Evolutionary conservation across 345 rosid genomes (phyloP).

Genomic region (Gynandropsis gynandra): DNA sequence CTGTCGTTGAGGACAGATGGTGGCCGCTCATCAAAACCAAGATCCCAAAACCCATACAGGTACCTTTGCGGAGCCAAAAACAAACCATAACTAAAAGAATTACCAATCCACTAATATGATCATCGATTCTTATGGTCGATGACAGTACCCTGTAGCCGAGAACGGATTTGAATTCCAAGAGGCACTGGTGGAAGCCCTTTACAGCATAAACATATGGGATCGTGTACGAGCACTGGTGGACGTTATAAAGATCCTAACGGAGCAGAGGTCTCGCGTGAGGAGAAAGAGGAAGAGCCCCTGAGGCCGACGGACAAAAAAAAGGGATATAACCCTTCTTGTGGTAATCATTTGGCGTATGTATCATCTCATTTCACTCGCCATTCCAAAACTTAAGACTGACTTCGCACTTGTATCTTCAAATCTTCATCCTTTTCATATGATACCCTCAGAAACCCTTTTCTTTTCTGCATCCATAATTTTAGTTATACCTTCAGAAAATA

Average conservation of each 20-base stretch:
- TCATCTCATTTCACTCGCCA: neutral
- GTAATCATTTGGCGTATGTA: neutral
- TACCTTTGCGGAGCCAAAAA: constrained; percentile 24
- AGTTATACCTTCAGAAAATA: too few relatives aligned
- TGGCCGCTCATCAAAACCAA: constrained; percentile 89
- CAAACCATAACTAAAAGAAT: constrained; percentile 2
- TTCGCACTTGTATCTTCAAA: too few relatives aligned
- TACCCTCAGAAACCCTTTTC: too few relatives aligned
- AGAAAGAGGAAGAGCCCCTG: constrained; percentile 43
- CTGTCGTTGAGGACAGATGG: constrained; percentile 93
- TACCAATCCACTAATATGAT: neutral
- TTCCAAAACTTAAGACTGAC: too few relatives aligned
- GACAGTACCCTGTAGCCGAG: constrained; percentile 82
- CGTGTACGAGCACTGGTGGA: constrained; percentile 66
- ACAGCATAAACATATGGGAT: constrained; percentile 86
- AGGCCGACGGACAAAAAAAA: constrained; percentile 8
- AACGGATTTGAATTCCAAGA: constrained; percentile 82
- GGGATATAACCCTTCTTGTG: neutral
- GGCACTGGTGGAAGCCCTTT: constrained; percentile 75
- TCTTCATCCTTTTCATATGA: too few relatives aligned
- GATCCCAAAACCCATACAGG: constrained; percentile 96
- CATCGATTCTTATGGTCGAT: constrained; percentile 2
- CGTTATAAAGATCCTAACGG: constrained; percentile 62
- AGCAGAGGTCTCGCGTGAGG: constrained; percentile 41
- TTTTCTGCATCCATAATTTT: too few relatives aligned